Base-by-base conservation (phyloP, 805 yeast species). In the Lipomyces sp. region DNA sequence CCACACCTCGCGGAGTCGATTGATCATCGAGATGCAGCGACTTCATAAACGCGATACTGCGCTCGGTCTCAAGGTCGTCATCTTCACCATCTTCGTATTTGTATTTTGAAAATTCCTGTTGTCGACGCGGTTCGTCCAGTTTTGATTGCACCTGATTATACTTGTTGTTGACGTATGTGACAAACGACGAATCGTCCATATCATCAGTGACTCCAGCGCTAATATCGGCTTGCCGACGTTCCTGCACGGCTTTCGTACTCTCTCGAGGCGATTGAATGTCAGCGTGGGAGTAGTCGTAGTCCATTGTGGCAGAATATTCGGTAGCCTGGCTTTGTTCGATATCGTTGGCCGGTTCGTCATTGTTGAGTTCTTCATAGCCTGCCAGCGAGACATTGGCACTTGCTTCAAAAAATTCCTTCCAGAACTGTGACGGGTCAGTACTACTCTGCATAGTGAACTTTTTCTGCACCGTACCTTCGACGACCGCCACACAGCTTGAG, bases 351-450 rank as follows among this genome's bases (percentile, higher is more conserved):
- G 34, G 50, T 4, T 56, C 68, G 53, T 64, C 68, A 1, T 60
- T 32, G 56, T 57, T 60, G 7, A 62, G 64, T 33, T 77, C 87
- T 69, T 84, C 87, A 68, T 82, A 83, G 35, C 86, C 83, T 42
- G 83, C 76, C 45, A 89, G 76, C 68, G 86, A 85, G 32, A 88
- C 89, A 73, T 86, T 84, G 1, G 92, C 92, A 35, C 90, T 84
- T 57, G 86, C 84, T 74, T 92, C 96, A 72, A 91, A 85, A 77
- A 92, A 88, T 39, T 84, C 83, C 74, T 90, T 90, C 88, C 96
- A 87, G 77, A 90, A 90, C 64, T 84, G 53, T 37, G 13, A 29
- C 53, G 29, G 6, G 18, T 18, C 39, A 32, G 29, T 29, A 55
- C 7, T 32, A 32, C 8, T 1, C n/a, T 42, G 48, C 8, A 4